Evolutionary conservation across 1,284 basidiomycete genomes (phyloP).

Genomic region (Farysia itapuensis): DNA sequence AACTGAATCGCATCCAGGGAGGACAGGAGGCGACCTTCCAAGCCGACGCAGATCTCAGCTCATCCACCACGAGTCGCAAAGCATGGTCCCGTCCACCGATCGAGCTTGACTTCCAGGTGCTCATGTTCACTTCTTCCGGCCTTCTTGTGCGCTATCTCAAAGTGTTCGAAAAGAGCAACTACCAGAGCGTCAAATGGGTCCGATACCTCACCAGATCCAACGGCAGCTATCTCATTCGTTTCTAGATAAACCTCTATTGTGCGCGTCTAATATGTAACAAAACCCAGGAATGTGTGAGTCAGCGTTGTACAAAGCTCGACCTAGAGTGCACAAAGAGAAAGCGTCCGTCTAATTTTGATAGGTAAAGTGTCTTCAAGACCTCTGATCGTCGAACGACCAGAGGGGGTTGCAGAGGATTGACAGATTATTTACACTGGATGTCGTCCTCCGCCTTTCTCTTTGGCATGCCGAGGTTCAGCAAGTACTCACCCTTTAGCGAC

Average conservation of each 20-base stretch:
- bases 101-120: slow-evolving; percentile 93
- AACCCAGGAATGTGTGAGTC: no score
- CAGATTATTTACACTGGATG: no score
- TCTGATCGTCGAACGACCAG: no score
- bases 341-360: no score
- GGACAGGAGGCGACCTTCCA: slow-evolving; percentile 84
- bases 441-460: no score
- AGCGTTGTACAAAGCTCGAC: no score
- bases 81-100: slow-evolving; percentile 97
- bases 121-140: slow-evolving; percentile 97
- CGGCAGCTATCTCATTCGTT: slow-evolving; percentile 49
- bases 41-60: slow-evolving; percentile 78
- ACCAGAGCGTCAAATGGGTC: slow-evolving; percentile 66
- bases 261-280: no score
- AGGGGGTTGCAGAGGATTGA: no score
- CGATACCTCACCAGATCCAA: slow-evolving; percentile 48
- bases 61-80: slow-evolving; percentile 77
- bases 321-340: no score
- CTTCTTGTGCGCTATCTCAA: slow-evolving; percentile 95
- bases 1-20: slow-evolving; percentile 91
- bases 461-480: no score
- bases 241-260: slow-evolving; percentile 19
- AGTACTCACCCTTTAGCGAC: no score
- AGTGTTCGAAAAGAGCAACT: slow-evolving; percentile 93
- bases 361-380: no score